These are phyloP conservation scores for Rhodotorula babjevae DNA, from an alignment of 768 basidiomycete genomes.

Conservation along the genomic window DNA sequence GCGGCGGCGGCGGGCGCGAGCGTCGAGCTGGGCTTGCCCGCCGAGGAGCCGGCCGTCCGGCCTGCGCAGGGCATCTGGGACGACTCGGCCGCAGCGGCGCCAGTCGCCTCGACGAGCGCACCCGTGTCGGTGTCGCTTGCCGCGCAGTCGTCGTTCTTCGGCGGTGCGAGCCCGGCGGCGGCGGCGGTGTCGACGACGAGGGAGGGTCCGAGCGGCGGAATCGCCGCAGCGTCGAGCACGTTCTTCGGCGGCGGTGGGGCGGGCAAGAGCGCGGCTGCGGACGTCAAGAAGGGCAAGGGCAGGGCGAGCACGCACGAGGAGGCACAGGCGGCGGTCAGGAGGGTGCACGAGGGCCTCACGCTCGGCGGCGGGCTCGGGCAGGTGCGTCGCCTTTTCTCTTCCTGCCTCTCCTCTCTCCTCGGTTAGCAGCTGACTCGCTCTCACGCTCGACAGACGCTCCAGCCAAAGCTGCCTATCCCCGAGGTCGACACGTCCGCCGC, in stretches of 20 bases:
- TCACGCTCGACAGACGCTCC: background rate
- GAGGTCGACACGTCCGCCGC: background rate
- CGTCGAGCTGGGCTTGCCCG: constrained; percentile 10
- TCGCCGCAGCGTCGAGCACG: background rate
- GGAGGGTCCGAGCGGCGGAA: background rate
- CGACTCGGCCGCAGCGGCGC: background rate
- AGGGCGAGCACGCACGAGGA: no score
- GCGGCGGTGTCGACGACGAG: background rate
- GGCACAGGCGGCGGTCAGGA: constrained; percentile 15
- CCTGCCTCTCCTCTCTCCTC: background rate
- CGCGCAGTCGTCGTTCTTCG: constrained; percentile 3
- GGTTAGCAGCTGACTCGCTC: background rate
- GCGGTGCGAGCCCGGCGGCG: background rate
- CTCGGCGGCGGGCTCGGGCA: constrained; percentile 34
- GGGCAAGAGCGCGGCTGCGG: background rate
- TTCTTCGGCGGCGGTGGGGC: constrained; percentile 13
- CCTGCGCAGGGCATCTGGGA: constrained; percentile 20
- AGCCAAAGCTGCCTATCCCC: background rate
- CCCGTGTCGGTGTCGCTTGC: background rate
- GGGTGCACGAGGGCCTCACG: constrained; percentile 29
- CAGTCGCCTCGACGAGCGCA: constrained; percentile 5
- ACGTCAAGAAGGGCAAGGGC: constrained; percentile 16
- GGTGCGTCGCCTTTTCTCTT: constrained; percentile 4
- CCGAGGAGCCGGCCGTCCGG: constrained; percentile 23
- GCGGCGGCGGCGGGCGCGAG: background rate